A percentile compares a stretch with the other conserved stretches of the same genome.
phyloP scores from a whole-genome alignment of 2,329 filamentous ascomycete species.

The Alternaria alternata region DNA sequence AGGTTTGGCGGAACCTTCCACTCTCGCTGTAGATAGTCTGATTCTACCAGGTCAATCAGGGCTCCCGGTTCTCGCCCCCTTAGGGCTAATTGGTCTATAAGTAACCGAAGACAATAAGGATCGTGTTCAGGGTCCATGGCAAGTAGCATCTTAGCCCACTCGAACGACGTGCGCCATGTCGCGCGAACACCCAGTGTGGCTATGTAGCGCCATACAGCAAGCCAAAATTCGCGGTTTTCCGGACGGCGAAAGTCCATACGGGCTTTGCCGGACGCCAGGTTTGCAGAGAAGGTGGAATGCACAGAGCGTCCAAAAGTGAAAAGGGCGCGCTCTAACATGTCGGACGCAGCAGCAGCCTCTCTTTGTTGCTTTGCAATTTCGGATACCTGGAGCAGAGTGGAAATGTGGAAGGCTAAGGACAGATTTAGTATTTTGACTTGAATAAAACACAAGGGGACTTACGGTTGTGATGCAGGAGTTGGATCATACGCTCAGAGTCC shows the following conservation, averaged over 20 bases:
- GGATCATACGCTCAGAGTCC: constrained; percentile 83
- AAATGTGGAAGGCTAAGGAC: constrained; percentile 81
- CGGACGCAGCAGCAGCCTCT: constrained; percentile 84
- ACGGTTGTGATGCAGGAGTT: constrained; percentile 74
- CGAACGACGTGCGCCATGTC: constrained; percentile 91
- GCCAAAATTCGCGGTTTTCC: constrained; percentile 92
- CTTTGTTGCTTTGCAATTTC: constrained; percentile 91
- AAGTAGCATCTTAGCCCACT: constrained; percentile 89
- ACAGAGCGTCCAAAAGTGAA: constrained; percentile 93
- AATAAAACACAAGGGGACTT: constrained; percentile 29
- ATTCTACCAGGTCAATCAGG: constrained; percentile 74
- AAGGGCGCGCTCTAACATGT: constrained; percentile 87
- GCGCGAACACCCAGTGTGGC: constrained; percentile 85
- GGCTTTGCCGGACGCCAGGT: constrained; percentile 79
- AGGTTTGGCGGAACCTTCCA: constrained; percentile 72
- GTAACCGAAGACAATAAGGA: constrained; percentile 81
- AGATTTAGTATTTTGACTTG: constrained; percentile 24
- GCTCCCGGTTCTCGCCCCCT: constrained; percentile 78
- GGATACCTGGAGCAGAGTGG: constrained; percentile 90
- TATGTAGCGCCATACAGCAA: constrained; percentile 89
- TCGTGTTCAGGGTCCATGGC: constrained; percentile 76
- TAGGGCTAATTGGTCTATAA: constrained; percentile 86
- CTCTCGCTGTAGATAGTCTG: constrained; percentile 56
- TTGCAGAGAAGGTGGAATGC: constrained; percentile 80
- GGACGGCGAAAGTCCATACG: constrained; percentile 80